Conservation (phyloP, 352 stramenopile species). For the Plasmopara viticola region DNA sequence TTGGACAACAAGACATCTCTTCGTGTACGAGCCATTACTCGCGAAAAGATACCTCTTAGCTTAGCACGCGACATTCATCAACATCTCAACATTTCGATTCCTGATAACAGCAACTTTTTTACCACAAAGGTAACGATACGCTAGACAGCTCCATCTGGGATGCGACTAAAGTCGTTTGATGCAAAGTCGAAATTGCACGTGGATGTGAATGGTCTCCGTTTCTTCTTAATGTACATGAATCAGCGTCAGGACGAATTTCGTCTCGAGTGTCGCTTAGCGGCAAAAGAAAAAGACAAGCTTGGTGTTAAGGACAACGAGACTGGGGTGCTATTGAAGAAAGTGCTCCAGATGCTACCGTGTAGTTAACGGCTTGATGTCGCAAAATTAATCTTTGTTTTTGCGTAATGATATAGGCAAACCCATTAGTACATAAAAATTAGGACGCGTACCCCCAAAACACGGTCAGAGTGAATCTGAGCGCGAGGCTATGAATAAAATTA, state of each 20-base stretch:
- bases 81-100: slow-evolving; percentile 19
- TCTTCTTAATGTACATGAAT: slow-evolving; percentile 23
- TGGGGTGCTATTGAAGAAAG: slow-evolving; percentile 24
- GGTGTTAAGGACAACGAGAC: slow-evolving; percentile 18
- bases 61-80: slow-evolving; percentile 14
- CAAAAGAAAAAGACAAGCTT: slow-evolving; percentile 15
- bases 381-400: too few species aligned
- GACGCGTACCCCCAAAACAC: too few species aligned
- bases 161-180: slow-evolving; percentile 20
- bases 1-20: slow-evolving; percentile 28
- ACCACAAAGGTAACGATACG: slow-evolving; percentile 15
- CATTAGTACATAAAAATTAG: too few species aligned
- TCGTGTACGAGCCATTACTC: slow-evolving; percentile 22
- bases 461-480: too few species aligned
- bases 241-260: slow-evolving; percentile 25
- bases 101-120: slow-evolving; percentile 18
- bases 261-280: slow-evolving; percentile 24
- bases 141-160: slow-evolving; percentile 9
- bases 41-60: slow-evolving; percentile 11
- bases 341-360: slow-evolving; percentile 23
- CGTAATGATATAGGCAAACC: too few species aligned
- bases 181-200: slow-evolving; percentile 20
- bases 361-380: neutral
- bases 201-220: slow-evolving; percentile 17
- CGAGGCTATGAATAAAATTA: too few species aligned